Base-by-base conservation (phyloP, 192 early-diverging fungal species). In the Coemansia pectinata region DNA sequence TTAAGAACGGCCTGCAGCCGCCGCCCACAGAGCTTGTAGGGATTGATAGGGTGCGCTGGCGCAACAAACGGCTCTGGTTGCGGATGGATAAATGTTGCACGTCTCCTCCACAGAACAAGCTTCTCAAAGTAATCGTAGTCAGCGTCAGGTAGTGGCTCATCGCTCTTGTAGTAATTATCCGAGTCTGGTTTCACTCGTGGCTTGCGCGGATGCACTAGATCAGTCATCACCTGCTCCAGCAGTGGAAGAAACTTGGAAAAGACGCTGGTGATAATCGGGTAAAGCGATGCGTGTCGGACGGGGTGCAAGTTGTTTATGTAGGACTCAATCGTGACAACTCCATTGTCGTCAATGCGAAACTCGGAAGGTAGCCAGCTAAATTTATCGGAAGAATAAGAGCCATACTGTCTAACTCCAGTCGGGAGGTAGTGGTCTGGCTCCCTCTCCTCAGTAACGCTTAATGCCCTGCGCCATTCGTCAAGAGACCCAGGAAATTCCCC, bases 231-330 rank as follows among this genome's bases (percentile, higher is more conserved):
- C 2, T 83, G 65, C 65, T 92, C 89, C 38, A 93, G 89, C 76
- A 91, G 64, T 3, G 90, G 90, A 1, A 92, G 52, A 45, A 91
- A 86, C 31, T 55, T 52, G 21, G 74, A 71, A 39, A 93, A n/a
- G 19, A 88, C 71, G 23, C 31, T 50, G 4, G 74, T 74, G 34
- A 93, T 74, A 21, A 78, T 71, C 2, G 69, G 72, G 58, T 92
- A 90, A 64, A 88, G 58, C 8, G 69, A 71, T 14, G 69, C 68
- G 63, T 84, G 70, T 23, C 85, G 71, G 17, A 68, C 23, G 10
- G 88, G 90, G 41, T 91, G 85, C 21, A 91, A 57, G 53, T 91
- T 92, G 84, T 92, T 91, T 83, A 94, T 92, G 71, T 92, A 92
- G 0, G 88, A 90, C 23, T 58, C 33, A 14, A 88, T 69, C 1